A percentile compares a stretch with the other conserved stretches of the same genome.
phyloP scores from a whole-genome alignment of 73 alveolate genomes.

The Blepharisma stoltei region DNA sequence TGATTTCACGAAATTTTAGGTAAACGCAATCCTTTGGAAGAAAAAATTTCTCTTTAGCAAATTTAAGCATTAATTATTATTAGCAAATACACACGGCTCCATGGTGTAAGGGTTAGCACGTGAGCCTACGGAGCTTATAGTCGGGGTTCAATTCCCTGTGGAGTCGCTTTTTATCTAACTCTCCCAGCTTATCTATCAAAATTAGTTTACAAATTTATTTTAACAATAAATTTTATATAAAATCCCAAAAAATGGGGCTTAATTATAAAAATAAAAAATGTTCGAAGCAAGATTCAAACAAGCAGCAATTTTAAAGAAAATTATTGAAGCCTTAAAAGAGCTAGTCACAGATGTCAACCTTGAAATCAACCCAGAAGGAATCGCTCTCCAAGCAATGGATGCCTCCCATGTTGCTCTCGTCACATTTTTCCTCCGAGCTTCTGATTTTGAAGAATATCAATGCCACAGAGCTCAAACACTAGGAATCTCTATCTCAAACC shows the following conservation, averaged over 20 bases:
- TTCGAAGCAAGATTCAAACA: conserved; percentile 91
- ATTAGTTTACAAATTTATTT: no score
- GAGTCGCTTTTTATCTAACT: not conserved
- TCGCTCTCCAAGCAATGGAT: conserved; percentile 99
- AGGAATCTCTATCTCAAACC: conserved; percentile 89
- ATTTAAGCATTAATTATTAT: no score
- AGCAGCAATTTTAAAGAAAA: conserved; percentile 85
- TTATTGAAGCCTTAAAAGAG: conserved; percentile 95
- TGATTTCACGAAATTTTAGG: no score
- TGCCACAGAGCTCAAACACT: conserved; percentile 86
- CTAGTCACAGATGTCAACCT: conserved; percentile 94
- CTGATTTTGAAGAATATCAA: conserved; percentile 93
- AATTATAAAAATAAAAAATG: conserved; percentile 65
- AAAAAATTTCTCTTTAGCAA: no score
- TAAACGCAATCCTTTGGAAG: no score
- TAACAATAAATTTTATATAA: no score
- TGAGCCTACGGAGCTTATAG: conserved; percentile 25
- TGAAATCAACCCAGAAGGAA: conserved; percentile 94
- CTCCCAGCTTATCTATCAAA: no score
- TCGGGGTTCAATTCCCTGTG: conserved; percentile 20
- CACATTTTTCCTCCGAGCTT: conserved; percentile 83
- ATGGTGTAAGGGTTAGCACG: conserved; percentile 21
- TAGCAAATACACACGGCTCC: conserved; percentile 2
- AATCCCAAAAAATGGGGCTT: no score
- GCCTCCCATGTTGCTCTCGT: conserved; percentile 98